Conservation (phyloP, 805 yeast genomes). For the Metschnikowia continentalis region DNA sequence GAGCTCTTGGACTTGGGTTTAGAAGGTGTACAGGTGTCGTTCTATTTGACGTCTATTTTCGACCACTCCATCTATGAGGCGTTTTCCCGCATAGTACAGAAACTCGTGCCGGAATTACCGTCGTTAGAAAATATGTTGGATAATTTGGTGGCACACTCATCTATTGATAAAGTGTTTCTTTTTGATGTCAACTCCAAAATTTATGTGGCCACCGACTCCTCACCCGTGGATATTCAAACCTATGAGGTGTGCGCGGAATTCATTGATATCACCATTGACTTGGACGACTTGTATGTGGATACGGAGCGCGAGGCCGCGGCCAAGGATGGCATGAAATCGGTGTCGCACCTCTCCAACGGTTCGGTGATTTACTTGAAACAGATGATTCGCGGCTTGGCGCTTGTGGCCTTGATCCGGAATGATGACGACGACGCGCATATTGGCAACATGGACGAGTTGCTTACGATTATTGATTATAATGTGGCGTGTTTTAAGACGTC, state of each 20-base stretch:
- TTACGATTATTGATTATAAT: constrained; percentile 81
- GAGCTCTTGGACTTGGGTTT: constrained; percentile 84
- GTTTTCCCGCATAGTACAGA: constrained; percentile 87
- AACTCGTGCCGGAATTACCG: constrained; percentile 83
- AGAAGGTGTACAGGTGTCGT: constrained; percentile 87
- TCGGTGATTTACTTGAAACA: constrained; percentile 79
- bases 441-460: constrained; percentile 32
- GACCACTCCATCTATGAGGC: constrained; percentile 97
- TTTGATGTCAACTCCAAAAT: constrained; percentile 91
- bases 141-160: constrained; percentile 80
- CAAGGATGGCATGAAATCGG: constrained; percentile 51
- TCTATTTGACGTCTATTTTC: constrained; percentile 88
- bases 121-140: constrained; percentile 85
- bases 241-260: constrained; percentile 97
- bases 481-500: constrained; percentile 76
- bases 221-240: constrained; percentile 92
- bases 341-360: constrained; percentile 77
- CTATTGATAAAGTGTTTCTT: constrained; percentile 87
- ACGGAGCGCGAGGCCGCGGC: constrained; percentile 9
- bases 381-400: constrained; percentile 88
- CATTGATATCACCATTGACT: constrained; percentile 87
- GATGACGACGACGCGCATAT: constrained; percentile 37
- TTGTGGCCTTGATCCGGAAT: constrained; percentile 79
- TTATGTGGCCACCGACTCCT: constrained; percentile 92
- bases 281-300: constrained; percentile 62